These are phyloP conservation scores for Coprinopsis sp. DNA, from an alignment of 768 basidiomycete genomes.

Conservation along the genomic window DNA sequence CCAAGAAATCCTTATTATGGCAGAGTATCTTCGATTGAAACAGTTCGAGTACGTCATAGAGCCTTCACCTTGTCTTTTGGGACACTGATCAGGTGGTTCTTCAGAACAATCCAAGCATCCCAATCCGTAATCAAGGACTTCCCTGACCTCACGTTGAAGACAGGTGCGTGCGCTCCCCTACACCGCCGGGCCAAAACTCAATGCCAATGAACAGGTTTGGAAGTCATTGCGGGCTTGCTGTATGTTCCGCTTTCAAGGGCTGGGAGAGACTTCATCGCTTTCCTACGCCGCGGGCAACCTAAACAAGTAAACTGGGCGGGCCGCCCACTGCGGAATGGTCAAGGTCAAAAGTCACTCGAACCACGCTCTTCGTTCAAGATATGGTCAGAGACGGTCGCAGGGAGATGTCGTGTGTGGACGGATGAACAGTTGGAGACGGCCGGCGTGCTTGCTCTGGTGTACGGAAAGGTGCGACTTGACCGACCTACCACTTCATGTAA, in stretches of 20 bases:
- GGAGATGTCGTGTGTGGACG: conserved; percentile 67
- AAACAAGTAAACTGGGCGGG: conserved; percentile 78
- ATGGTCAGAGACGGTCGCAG: conserved; percentile 73
- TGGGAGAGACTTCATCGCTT: conserved; percentile 78
- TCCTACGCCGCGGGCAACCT: conserved; percentile 71
- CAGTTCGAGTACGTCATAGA: conserved; percentile 52
- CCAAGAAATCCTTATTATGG: conserved; percentile 73
- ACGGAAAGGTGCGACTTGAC: conserved; percentile 51
- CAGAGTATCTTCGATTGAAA: conserved; percentile 74
- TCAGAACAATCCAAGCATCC: conserved; percentile 64
- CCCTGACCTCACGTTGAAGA: conserved; percentile 60
- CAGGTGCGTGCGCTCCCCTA: conserved; percentile 26
- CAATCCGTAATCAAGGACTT: conserved; percentile 66
- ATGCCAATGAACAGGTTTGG: conserved; percentile 34
- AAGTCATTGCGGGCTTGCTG: conserved; percentile 68
- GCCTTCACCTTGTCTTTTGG: background rate
- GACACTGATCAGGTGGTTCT: background rate
- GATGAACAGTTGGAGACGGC: conserved; percentile 83
- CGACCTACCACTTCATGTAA: background rate
- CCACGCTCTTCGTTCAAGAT: conserved; percentile 76
- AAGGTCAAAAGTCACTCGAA: conserved; percentile 41
- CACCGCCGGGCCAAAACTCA: background rate
- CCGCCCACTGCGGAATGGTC: conserved; percentile 49
- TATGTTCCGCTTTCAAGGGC: conserved; percentile 69
- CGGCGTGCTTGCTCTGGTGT: conserved; percentile 72